Evolutionary conservation across 2,329 filamentous ascomycete genomes (phyloP).

Genomic region (Aspergillus proliferans): DNA sequence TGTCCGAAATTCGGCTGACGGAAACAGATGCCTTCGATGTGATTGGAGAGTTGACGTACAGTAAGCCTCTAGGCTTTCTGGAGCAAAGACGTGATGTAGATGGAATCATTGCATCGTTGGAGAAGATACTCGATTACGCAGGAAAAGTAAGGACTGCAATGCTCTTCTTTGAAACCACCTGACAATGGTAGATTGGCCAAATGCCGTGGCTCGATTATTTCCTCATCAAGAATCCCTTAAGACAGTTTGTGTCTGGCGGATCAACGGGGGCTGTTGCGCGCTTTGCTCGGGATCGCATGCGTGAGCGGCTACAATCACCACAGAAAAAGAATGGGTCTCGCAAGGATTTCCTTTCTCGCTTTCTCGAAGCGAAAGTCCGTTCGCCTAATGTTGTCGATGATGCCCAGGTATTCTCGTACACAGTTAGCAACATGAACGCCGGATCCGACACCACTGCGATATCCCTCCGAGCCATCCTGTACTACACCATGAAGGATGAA

Average conservation of each 20-base stretch:
- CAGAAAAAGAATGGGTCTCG: constrained; percentile 43
- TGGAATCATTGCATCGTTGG: constrained; percentile 24
- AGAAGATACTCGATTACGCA: constrained; percentile 21
- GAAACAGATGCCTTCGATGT: constrained; percentile 28
- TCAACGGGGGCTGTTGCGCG: constrained; percentile 16
- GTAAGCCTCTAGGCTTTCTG: constrained; percentile 28
- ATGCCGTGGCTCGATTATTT: constrained; percentile 33
- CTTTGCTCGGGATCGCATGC: constrained; percentile 15
- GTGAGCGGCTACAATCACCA: constrained; percentile 36
- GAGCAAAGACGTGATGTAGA: constrained; percentile 27
- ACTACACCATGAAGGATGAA: constrained; percentile 23
- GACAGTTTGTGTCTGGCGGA: constrained; percentile 10
- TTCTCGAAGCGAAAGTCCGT: constrained; percentile 21
- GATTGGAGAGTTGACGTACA: constrained; percentile 32
- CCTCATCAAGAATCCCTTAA: constrained; percentile 28
- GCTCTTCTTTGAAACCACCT: not conserved
- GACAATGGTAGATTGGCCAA: constrained; percentile 20
- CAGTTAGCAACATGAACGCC: constrained; percentile 24
- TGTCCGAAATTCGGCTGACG: not conserved
- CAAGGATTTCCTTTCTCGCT: constrained; percentile 24
- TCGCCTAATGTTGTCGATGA: constrained; percentile 21
- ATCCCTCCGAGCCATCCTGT: constrained; percentile 25
- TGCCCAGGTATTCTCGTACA: constrained; percentile 19
- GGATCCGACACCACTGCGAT: constrained; percentile 33
- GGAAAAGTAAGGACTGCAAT: constrained; percentile 10